Conservation (phyloP, 2,329 filamentous ascomycete genomes). For the Scedosporium minutisporum region DNA sequence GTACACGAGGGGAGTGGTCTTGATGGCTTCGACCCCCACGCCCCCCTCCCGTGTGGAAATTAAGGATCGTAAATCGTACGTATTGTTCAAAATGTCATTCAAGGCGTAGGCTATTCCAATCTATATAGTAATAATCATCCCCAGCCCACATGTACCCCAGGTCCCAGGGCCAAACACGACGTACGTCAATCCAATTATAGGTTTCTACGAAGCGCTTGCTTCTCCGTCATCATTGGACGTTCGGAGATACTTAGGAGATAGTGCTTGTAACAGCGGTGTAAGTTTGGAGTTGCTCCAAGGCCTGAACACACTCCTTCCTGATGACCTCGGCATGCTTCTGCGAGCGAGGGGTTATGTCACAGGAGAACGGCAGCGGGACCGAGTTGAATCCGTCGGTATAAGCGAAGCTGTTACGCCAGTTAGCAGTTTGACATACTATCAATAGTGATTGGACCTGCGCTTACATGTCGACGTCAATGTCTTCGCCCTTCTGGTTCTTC, state of each 20-base stretch:
- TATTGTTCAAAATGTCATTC: too few relatives aligned
- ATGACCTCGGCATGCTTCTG: constrained; percentile 20
- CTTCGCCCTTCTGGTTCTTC: constrained; percentile 17
- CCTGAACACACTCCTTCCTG: constrained; percentile 18
- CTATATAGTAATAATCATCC: too few relatives aligned
- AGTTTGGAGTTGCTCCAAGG: constrained; percentile 15
- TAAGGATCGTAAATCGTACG: too few relatives aligned
- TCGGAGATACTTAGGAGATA: constrained; percentile 11
- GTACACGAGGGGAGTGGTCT: too few relatives aligned
- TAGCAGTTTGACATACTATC: not conserved
- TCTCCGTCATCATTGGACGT: not conserved
- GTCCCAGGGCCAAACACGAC: too few relatives aligned
- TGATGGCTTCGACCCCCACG: too few relatives aligned
- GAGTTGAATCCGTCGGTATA: constrained; percentile 34
- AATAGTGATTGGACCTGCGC: constrained; percentile 7
- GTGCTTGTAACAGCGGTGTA: constrained; percentile 16
- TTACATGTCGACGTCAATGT: constrained; percentile 30
- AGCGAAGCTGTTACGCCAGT: constrained; percentile 21
- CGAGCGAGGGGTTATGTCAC: constrained; percentile 26
- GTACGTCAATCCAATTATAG: too few relatives aligned
- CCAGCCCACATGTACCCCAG: too few relatives aligned
- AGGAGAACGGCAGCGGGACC: constrained; percentile 28
- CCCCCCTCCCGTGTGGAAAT: too few relatives aligned
- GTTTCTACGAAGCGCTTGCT: too few relatives aligned
- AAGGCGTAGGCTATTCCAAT: too few relatives aligned